Percentiles rank a stretch among this genome's conserved stretches.
Evolutionary conservation across 2,329 filamentous ascomycete species (phyloP).

Genomic region (Fusarium sp.): DNA sequence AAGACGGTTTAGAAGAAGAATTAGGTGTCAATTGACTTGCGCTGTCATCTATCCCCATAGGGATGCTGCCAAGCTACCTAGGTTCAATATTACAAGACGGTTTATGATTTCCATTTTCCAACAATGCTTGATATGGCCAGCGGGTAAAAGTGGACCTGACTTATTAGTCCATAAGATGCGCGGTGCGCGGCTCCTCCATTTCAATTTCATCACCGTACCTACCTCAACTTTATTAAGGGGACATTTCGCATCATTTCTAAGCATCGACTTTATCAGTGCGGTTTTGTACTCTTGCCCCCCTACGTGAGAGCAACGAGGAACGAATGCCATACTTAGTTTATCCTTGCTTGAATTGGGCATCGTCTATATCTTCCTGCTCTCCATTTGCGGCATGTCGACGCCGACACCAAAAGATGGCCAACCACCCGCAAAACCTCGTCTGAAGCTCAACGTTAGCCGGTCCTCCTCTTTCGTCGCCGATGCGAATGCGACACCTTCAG

Average conservation of each 20-base stretch:
- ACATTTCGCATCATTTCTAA: background rate
- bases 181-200: constrained; percentile 10
- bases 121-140: background rate
- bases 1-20: background rate
- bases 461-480: constrained; percentile 48
- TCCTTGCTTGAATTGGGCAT: constrained; percentile 13
- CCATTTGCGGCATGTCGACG: constrained; percentile 43
- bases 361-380: background rate
- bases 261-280: background rate
- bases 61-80: too few relatives aligned
- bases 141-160: constrained; percentile 24
- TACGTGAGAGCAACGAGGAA: background rate
- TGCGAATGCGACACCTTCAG: constrained; percentile 28
- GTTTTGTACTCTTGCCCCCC: background rate
- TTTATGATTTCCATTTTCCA: background rate
- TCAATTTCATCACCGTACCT: background rate
- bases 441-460: constrained; percentile 52
- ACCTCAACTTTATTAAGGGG: background rate
- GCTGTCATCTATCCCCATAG: too few relatives aligned
- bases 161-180: background rate
- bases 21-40: too few relatives aligned
- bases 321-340: background rate
- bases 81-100: too few relatives aligned
- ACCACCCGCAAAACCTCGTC: constrained; percentile 48
- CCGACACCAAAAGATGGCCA: constrained; percentile 37